Percentiles rank a stretch among this genome's conserved stretches.
phyloP scores from a whole-genome alignment of 108 stramenopile species.

The Pinguiococcus pyrenoidosus region DNA sequence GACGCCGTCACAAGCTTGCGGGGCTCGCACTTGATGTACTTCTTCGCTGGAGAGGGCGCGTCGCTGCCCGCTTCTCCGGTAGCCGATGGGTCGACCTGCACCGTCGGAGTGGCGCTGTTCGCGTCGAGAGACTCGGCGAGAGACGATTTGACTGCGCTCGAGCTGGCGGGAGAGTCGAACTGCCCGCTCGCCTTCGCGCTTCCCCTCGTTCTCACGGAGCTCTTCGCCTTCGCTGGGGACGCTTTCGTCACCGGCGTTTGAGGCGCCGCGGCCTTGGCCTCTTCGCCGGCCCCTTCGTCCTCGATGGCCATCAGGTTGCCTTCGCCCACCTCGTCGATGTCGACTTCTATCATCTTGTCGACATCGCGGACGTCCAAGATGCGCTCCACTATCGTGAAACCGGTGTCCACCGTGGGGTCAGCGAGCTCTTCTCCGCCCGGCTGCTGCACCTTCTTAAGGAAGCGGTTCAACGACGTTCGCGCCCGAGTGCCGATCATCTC shows the following conservation, averaged over 20 bases:
- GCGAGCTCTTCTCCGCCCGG: conserved; percentile 10
- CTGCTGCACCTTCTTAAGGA: not conserved
- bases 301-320: not conserved
- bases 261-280: not conserved
- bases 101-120: not conserved
- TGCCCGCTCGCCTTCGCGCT: too few relatives aligned
- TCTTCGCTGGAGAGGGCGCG: too few relatives aligned
- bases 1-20: too few relatives aligned
- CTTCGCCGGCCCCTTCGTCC: not conserved
- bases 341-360: conserved; percentile 8
- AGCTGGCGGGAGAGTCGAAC: too few relatives aligned
- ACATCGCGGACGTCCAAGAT: conserved; percentile 3
- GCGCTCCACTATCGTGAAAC: conserved; percentile 5
- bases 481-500: conserved; percentile 20
- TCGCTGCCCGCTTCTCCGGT: not conserved
- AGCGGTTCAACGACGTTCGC: too few relatives aligned
- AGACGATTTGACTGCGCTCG: too few relatives aligned
- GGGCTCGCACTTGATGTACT: too few relatives aligned
- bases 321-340: not conserved
- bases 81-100: not conserved
- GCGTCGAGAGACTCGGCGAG: too few relatives aligned
- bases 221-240: too few relatives aligned
- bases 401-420: conserved; percentile 8
- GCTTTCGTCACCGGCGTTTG: not conserved
- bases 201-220: too few relatives aligned